Conservation (phyloP, 352 stramenopile species). For the Paralagenidium karlingii region DNA sequence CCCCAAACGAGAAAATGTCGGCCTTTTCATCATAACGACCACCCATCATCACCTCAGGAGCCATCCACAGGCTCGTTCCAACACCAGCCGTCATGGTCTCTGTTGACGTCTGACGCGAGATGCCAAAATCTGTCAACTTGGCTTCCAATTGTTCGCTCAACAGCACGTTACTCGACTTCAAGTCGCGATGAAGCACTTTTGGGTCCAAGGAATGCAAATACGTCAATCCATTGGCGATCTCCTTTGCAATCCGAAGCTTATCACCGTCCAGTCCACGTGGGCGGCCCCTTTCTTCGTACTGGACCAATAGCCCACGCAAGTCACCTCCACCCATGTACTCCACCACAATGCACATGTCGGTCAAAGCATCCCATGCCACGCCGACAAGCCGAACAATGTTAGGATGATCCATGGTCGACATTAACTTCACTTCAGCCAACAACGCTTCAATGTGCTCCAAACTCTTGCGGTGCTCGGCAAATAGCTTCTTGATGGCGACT, state of each 20-base stretch:
- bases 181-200: conserved; percentile 4
- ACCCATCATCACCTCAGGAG: conserved; percentile 12
- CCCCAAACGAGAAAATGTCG: conserved; percentile 54
- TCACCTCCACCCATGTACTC: conserved; percentile 4
- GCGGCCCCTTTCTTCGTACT: not conserved
- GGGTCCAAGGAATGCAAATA: conserved; percentile 3
- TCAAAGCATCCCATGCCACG: conserved; percentile 4
- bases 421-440: conserved; percentile 33
- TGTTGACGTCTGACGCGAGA: conserved; percentile 5
- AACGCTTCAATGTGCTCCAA: conserved; percentile 27
- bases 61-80: conserved; percentile 6
- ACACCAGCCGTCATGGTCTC: conserved; percentile 4
- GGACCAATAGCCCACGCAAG: conserved; percentile 1
- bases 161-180: conserved; percentile 8
- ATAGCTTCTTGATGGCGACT: conserved; percentile 49
- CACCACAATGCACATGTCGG: conserved; percentile 1
- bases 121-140: conserved; percentile 7
- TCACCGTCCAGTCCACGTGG: not conserved
- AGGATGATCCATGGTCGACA: conserved; percentile 28
- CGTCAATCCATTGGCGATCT: conserved; percentile 1
- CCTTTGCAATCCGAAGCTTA: conserved; percentile 1
- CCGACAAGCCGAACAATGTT: conserved; percentile 19
- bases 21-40: conserved; percentile 24
- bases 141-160: conserved; percentile 1
- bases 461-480: conserved; percentile 33